Conservation (phyloP, 2,329 filamentous ascomycete species). For the Fusarium sp. region DNA sequence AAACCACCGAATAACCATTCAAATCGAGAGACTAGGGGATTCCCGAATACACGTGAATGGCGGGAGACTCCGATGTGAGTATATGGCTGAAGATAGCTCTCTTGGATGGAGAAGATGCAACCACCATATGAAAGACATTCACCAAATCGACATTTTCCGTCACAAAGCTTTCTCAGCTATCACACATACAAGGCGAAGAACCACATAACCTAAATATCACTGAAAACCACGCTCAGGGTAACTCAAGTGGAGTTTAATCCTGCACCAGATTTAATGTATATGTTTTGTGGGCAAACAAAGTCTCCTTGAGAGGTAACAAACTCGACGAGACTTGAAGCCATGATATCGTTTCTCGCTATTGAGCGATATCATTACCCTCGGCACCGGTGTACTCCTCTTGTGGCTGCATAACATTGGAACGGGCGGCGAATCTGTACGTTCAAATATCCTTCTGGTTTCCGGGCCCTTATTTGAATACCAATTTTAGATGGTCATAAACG, state of each 20-base stretch:
- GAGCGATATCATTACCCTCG: background rate
- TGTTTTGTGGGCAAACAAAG: background rate
- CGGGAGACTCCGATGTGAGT: slow-evolving; percentile 4
- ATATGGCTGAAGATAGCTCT: background rate
- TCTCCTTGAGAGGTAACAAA: background rate
- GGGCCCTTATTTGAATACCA: too few species aligned
- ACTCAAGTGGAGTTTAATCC: background rate
- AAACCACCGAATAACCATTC: background rate
- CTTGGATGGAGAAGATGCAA: background rate
- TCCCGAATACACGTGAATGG: background rate
- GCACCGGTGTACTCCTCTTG: background rate
- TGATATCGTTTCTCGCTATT: background rate
- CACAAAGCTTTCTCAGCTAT: background rate
- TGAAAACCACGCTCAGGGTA: background rate
- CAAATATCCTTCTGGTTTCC: background rate
- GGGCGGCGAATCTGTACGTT: background rate
- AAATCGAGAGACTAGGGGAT: background rate
- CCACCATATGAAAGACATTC: background rate
- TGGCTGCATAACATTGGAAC: background rate
- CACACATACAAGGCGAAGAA: background rate
- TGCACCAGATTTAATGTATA: background rate
- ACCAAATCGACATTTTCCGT: background rate
- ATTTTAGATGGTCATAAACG: background rate
- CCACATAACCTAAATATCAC: background rate
- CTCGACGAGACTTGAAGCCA: background rate